Base-by-base conservation (phyloP, 345 rosid species). In the Nasturtium officinale region DNA sequence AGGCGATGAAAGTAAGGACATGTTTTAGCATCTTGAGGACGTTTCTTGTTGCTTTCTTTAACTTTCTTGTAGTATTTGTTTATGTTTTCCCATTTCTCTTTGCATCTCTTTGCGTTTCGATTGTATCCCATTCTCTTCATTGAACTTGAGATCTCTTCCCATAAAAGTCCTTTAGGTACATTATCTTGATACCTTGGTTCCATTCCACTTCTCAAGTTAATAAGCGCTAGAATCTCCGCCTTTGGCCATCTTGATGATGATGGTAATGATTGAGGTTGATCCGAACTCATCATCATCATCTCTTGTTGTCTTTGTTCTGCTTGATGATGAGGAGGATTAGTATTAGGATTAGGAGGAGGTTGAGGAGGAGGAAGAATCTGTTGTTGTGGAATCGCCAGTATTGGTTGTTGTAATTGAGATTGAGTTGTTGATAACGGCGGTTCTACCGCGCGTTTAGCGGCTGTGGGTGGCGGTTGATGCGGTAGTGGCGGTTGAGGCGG, bases 51-150 rank as follows among this genome's bases (percentile, higher is more conserved):
- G 64, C 93, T 84, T 73, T 91, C 97, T 78, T 91, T 91, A 30
- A 89, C 97, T 76, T 91, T 91, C 83, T 91, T 91, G 84, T 81
- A 91, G 77, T 91, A 91, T 59, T 91, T 91, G 82, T 91, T 91
- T 52, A 91, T 91, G 73, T 91, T 91, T 75, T 91, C 97, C 97
- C 97, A 91, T 71, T 91, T 91, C 78, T 91, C 96, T 72, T 91
- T 91, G 77, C 97, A 91, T 77, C 96, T 76, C 59, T 91, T 91
- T 2, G 97, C 74, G 67, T 60, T 87, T 40, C 97, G 75, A 26
- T 83, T 86, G 81, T 87, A 89, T 0, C 97, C 97, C 79, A 83
- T 71, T 57, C 85, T 77, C 61, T 43, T 72, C 94, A 90, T 88
- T 35, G 85, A 85, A 0, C 80, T 69, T 3, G 94, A 86, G 32